Percentiles rank a stretch among this genome's conserved stretches.
Evolutionary conservation across 345 rosid genomes (phyloP).

Genomic region (Theobroma cacao): DNA sequence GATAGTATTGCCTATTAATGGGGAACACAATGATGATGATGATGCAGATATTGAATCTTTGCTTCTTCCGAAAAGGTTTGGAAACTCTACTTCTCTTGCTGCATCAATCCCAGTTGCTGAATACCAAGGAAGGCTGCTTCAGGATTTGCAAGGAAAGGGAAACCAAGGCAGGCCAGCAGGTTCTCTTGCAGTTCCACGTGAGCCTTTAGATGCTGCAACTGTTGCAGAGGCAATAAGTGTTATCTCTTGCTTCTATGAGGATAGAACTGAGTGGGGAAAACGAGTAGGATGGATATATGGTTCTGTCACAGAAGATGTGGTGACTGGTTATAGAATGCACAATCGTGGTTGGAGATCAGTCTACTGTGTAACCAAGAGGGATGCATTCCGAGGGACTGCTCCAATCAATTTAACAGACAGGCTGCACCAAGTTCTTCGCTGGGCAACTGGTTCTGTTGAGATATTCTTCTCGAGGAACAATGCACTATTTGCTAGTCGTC

Average conservation of each 20-base stretch:
- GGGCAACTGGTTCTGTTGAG: conserved; percentile 89
- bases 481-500: conserved; percentile 51
- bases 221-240: conserved; percentile 79
- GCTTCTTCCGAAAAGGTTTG: conserved; percentile 65
- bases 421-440: conserved; percentile 80
- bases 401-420: conserved; percentile 75
- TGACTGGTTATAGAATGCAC: conserved; percentile 79
- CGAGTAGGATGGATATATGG: conserved; percentile 88
- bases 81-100: conserved; percentile 58
- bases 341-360: conserved; percentile 86
- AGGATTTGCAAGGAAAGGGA: conserved; percentile 60
- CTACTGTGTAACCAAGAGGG: conserved; percentile 73
- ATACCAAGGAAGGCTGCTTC: conserved; percentile 71
- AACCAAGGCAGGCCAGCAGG: conserved; percentile 70
- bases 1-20: conserved; percentile 37
- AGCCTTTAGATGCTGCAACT: conserved; percentile 81
- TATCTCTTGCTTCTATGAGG: conserved; percentile 80
- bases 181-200: conserved; percentile 74
- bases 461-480: conserved; percentile 78
- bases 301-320: conserved; percentile 82
- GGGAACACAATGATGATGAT: conserved; percentile 44
- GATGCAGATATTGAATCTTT: conserved; percentile 70
- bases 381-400: conserved; percentile 75
- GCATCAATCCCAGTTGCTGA: conserved; percentile 78
- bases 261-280: conserved; percentile 79